Evolutionary conservation across 139 green algal genomes (phyloP), one percentile per base, ranked within the genome.

Genomic region (Nannochloris sp.): DNA sequence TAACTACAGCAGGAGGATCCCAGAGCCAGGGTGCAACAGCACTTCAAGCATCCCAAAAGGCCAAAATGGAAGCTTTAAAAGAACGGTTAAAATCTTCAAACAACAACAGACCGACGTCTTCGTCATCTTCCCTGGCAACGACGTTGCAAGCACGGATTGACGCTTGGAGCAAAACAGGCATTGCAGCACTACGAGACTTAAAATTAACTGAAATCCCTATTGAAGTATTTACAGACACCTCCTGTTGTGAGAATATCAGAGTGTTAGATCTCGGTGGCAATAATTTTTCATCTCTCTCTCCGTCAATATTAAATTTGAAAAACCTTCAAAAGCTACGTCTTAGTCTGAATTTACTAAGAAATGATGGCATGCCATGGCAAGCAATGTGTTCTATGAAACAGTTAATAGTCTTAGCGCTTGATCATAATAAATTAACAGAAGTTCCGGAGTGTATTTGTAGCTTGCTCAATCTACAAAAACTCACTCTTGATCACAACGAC

Each of bases 141-240:
- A 61, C 54, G 45, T 63, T 82, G 64, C 31, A 33, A 46, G 72
- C 78, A 23, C 65, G 83, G 4, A 54, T 60, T 29, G 44, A 31
- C 2, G 47, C 45, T 4, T 90, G 83, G 83, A 39, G 56, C 33
- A 84, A 79, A 60, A 86, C 76, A 6, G 83, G 82, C 15, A 78
- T 89, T 15, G 59, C 78, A 13, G 31, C 76, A 0, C 32, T 89
- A 35, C 51, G 83, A 1, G 83, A 85, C 56, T 30, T 81, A 62
- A 54, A 60, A 35, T 70, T 88, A 33, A 12, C 29, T 2, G 31
- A 39, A 6, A 34, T 87, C 32, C 77, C 68, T 23, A 27, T 37
- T 1, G 68, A 78, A 32, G n/a, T 72, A 33, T 38, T 65, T 6
- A 13, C n/a, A 4, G 42, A 37, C 10, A 4, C 8, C 10, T 45